These are phyloP conservation scores for Wickerhamomyces alni DNA, from an alignment of 805 yeast genomes.

Conservation along the genomic window DNA sequence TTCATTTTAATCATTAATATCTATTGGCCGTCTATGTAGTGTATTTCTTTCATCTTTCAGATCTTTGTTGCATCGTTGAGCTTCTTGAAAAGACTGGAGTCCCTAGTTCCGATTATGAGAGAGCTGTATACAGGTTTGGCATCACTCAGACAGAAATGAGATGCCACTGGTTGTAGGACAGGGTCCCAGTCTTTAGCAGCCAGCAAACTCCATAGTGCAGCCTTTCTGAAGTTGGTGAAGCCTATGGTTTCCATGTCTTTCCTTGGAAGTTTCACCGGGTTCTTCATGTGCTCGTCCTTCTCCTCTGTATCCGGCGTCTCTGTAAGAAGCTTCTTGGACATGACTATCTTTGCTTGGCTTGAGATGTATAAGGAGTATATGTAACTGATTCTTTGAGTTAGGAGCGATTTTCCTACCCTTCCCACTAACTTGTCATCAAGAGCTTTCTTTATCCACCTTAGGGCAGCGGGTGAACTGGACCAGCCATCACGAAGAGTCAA, in stretches of 20 bases:
- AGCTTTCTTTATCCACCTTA: constrained; percentile 39
- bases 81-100: constrained; percentile 13
- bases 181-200: constrained; percentile 68
- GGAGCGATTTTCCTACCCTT: constrained; percentile 39
- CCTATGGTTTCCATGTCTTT: constrained; percentile 40
- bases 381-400: constrained; percentile 48
- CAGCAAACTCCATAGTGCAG: constrained; percentile 69
- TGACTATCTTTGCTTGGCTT: constrained; percentile 29
- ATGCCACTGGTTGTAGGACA: constrained; percentile 22
- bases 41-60: constrained; percentile 1
- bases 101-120: constrained; percentile 16
- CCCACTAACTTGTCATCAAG: constrained; percentile 40
- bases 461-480: constrained; percentile 36
- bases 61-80: constrained; percentile 1
- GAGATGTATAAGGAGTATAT: constrained; percentile 41
- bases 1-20: too few relatives aligned
- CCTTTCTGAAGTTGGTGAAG: constrained; percentile 60
- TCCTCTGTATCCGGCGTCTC: constrained; percentile 5
- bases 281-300: constrained; percentile 10
- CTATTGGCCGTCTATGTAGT: not conserved
- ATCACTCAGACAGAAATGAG: constrained; percentile 23
- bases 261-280: constrained; percentile 32
- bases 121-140: constrained; percentile 26
- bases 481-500: constrained; percentile 35
- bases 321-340: constrained; percentile 21